These are phyloP conservation scores for Ogataea hybrid DNA, from an alignment of 1,139 yeast genomes.

Conservation along the genomic window DNA sequence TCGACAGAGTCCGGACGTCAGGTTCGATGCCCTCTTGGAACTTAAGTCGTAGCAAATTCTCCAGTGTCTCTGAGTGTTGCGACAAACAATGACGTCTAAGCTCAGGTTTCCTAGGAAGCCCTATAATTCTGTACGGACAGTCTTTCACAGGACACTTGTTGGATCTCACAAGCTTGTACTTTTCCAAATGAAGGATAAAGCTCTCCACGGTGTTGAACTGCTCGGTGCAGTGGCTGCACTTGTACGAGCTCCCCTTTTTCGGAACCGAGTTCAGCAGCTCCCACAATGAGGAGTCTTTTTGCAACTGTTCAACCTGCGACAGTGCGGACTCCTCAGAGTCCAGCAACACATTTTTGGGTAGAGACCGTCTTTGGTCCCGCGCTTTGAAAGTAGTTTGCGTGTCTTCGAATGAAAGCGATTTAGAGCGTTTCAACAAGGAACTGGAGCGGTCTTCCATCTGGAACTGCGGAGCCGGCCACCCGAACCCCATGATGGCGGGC, in stretches of 20 bases:
- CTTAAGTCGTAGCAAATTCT: no score
- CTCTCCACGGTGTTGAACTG: constrained; percentile 40
- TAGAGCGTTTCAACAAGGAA: constrained; percentile 8
- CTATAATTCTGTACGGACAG: constrained; percentile 64
- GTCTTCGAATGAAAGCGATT: constrained; percentile 6
- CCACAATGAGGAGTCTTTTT: constrained; percentile 18
- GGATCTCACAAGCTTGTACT: constrained; percentile 38
- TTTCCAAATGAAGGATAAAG: constrained; percentile 49
- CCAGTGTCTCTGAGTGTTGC: no score
- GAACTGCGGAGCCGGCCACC: constrained; percentile 5
- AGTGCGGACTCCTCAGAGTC: constrained; percentile 1
- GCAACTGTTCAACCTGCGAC: constrained; percentile 12
- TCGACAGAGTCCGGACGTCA: no score
- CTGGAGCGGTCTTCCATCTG: constrained; percentile 1
- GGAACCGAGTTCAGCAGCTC: constrained; percentile 15
- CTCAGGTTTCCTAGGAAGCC: constrained; percentile 58
- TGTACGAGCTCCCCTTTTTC: constrained; percentile 30
- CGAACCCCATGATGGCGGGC: background rate
- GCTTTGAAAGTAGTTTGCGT: background rate
- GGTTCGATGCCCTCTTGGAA: no score
- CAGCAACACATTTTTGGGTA: constrained; percentile 4
- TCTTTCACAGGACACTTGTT: constrained; percentile 50
- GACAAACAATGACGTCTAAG: constrained; percentile 59
- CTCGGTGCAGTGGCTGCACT: constrained; percentile 50
- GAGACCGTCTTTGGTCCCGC: constrained; percentile 7